These are phyloP conservation scores for Vachellia collinsii DNA, from an alignment of 306 rosid genomes.

Conservation along the genomic window DNA sequence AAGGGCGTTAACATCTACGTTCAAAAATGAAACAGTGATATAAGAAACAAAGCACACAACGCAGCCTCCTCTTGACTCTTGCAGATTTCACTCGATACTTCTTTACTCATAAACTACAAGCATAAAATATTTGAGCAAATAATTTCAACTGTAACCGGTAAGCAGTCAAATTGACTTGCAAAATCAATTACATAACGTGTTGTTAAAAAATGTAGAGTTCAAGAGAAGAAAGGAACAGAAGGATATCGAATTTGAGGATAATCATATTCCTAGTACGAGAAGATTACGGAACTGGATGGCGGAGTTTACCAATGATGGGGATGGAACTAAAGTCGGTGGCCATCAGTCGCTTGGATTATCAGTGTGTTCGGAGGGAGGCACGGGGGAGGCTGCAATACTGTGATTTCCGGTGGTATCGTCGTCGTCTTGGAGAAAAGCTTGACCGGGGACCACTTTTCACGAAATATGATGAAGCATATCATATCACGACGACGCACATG, in stretches of 20 bases:
- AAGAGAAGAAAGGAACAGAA: not conserved
- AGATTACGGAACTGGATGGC: not conserved
- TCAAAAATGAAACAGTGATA: not conserved
- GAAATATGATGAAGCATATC: not conserved
- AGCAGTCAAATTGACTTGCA: not conserved
- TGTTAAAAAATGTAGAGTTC: not conserved
- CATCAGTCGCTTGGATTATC: slow-evolving; percentile 41
- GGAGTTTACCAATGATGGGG: slow-evolving; percentile 73
- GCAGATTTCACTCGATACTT: not conserved
- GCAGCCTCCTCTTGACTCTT: not conserved
- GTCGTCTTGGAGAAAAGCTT: not conserved
- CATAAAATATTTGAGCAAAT: not conserved
- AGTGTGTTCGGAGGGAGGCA: not conserved
- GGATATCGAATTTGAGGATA: not conserved
- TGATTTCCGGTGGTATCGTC: not conserved
- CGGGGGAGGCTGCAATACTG: not conserved
- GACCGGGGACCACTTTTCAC: not conserved
- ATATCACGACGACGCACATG: not conserved
- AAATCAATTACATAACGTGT: not conserved
- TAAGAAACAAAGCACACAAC: slow-evolving; percentile 15
- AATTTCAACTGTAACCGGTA: not conserved
- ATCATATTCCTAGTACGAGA: not conserved
- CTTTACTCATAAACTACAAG: not conserved
- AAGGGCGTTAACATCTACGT: slow-evolving; percentile 74
- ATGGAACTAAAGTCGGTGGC: slow-evolving; percentile 74